Evolutionary conservation across 2,329 filamentous ascomycete genomes (phyloP), one percentile per base, ranked within the genome.

Genomic region (Sclerotinia minor): DNA sequence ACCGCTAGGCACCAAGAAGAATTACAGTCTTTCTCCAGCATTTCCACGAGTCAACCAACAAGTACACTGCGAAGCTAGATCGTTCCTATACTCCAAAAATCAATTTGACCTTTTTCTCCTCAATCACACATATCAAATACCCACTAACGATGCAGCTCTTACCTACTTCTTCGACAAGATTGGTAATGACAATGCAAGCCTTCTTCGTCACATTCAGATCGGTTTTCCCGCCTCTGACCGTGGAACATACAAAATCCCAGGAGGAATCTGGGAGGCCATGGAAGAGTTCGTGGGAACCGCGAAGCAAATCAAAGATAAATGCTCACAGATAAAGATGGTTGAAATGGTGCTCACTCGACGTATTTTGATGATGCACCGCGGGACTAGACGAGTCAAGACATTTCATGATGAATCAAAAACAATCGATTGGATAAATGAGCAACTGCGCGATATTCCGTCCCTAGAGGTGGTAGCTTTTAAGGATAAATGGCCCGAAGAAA

Each of bases 181-280:
- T 8, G 32, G 53, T 15, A n/a, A 6, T 38, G 9, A n/a, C 38
- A 38, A 38, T 17, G 7, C 21, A 24, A n/a, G 35, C 19, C 32
- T 55, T 55, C 32, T 55, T 38, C 53, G 32, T 17, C 21, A 38
- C 32, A 13, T 55, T 6, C 6, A 8, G 15, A 17, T 55, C 21
- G 32, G 24, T 1, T 55, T 55, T 24, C 32, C 32, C 13, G 3
- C 11, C 6, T 35, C 24, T 8, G 7, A 9, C 1, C 5, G 9
- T 55, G 11, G 0, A n/a, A 1, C 13, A 2, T 15, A 2, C 11
- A 7, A 8, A 21, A 1, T 0, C 29, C 19, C 29, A 15, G 6
- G 17, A 32, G 19, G 32, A 3, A 21, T 21, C 5, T 5, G 5
- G 21, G 21, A 24, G 13, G 11, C 21, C 5, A 21, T 24, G 32